Evolutionary conservation across 2,329 filamentous ascomycete species (phyloP).

Genomic region (Sporothrix euskadiensis): DNA sequence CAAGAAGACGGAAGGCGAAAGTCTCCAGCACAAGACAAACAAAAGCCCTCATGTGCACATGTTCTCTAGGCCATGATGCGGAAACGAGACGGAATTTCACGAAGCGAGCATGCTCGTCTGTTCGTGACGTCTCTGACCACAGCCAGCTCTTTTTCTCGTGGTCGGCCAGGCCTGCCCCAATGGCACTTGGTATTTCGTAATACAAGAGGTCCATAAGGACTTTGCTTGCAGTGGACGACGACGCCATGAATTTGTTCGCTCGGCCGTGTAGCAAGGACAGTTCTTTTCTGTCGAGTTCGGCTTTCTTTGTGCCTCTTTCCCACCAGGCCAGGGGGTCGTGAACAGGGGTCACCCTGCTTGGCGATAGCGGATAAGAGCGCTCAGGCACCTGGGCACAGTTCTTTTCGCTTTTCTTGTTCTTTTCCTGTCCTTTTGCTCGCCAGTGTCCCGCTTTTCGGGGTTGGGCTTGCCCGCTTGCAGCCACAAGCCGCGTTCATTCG

Average conservation of each 20-base stretch:
- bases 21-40: not conserved
- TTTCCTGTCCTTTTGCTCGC: not conserved
- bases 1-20: not conserved
- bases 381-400: not conserved
- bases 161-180: not conserved
- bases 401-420: not conserved
- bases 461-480: not conserved
- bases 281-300: not conserved
- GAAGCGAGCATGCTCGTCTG: slow-evolving; percentile 2
- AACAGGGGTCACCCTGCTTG: slow-evolving; percentile 23
- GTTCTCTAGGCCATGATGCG: not conserved
- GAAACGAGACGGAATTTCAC: not conserved
- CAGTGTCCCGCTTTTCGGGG: slow-evolving; percentile 7
- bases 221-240: not conserved
- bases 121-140: not conserved
- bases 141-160: not conserved
- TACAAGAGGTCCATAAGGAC: not conserved
- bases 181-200: not conserved
- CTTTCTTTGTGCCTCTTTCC: not conserved
- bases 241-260: not conserved
- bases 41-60: not conserved
- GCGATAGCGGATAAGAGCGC: slow-evolving; percentile 22
- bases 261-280: not conserved
- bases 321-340: slow-evolving; percentile 18
- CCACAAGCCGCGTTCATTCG: not conserved